These are phyloP conservation scores for Physaria fendleri DNA, from an alignment of 345 rosid genomes.

Conservation along the genomic window DNA sequence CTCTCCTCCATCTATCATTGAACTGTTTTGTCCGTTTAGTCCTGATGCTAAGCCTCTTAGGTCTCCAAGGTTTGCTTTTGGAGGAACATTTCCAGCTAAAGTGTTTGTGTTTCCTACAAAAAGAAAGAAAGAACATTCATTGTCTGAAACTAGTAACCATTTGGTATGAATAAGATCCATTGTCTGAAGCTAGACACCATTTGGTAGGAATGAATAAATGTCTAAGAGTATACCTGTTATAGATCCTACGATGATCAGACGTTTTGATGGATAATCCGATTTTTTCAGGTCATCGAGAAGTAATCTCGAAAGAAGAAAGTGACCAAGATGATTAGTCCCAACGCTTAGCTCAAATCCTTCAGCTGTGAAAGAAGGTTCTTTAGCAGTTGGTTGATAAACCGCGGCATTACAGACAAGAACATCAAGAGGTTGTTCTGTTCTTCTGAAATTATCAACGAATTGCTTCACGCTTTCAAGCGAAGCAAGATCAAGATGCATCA, in stretches of 20 bases:
- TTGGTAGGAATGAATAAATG: too few species aligned
- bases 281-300: constrained; percentile 71
- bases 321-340: constrained; percentile 97
- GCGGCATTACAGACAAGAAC: constrained; percentile 95
- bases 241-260: constrained; percentile 91
- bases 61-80: constrained; percentile 94
- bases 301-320: constrained; percentile 76
- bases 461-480: constrained; percentile 89
- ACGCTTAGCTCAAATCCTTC: constrained; percentile 95
- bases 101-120: constrained; percentile 83
- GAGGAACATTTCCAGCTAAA: constrained; percentile 97
- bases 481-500: constrained; percentile 92
- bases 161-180: background rate
- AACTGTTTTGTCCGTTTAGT: constrained; percentile 63
- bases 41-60: constrained; percentile 87
- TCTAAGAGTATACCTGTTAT: constrained; percentile 70
- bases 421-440: constrained; percentile 64
- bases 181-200: too few species aligned
- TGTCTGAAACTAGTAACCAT: background rate
- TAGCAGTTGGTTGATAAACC: constrained; percentile 83
- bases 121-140: constrained; percentile 1
- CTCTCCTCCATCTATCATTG: constrained; percentile 93
- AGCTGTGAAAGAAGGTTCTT: constrained; percentile 84
- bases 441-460: constrained; percentile 61
- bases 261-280: constrained; percentile 81